Evolutionary conservation across 140 eudicot genomes (phyloP), one percentile per base, ranked within the genome.

Genomic region (Flaveria floridana): DNA sequence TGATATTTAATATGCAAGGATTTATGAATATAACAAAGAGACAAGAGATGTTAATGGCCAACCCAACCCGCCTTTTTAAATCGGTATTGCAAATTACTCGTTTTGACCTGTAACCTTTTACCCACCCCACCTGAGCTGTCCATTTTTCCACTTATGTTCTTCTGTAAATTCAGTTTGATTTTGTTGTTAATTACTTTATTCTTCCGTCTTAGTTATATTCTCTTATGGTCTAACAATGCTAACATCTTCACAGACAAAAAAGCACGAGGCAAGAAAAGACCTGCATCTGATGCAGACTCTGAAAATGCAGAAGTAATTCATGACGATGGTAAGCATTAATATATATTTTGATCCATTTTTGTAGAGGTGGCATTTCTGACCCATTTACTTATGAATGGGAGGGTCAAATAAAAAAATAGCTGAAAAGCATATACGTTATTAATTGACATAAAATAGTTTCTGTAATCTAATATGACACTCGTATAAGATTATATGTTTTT

Each of bases 221-320:
- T 28, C 8, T 62, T 62, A 63, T 34, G 67, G 16, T 4, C n/a
- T 65, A 53, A 79, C 59, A 7, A 65, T 53, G 41, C n/a, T 3
- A 9, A 15, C 65, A 26, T 80, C 19, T 72, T 51, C 37, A 61
- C 79, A 81, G 80, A 72, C 73, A 70, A 57, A 23, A 83, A 70
- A 65, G 80, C 47, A 13, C 37, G 84, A 15, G 86, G 79, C 46
- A 88, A 79, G 74, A 88, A 88, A 76, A 76, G 90, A 21, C 46
- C 87, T 1, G 81, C 85, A 69, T 76, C 88, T 64, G 89, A 85
- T 69, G 56, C 57, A 18, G 84, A 83, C 48, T 51, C 79, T 42
- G 68, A 57, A 23, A 56, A 63, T 30, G 64, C 73, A 16, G 83
- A 23, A 55, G 14, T 58, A 55, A 61, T 56, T 71, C 28, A 7